Base-by-base conservation (phyloP, 2,329 filamentous ascomycete genomes). In the Fusarium sp. region DNA sequence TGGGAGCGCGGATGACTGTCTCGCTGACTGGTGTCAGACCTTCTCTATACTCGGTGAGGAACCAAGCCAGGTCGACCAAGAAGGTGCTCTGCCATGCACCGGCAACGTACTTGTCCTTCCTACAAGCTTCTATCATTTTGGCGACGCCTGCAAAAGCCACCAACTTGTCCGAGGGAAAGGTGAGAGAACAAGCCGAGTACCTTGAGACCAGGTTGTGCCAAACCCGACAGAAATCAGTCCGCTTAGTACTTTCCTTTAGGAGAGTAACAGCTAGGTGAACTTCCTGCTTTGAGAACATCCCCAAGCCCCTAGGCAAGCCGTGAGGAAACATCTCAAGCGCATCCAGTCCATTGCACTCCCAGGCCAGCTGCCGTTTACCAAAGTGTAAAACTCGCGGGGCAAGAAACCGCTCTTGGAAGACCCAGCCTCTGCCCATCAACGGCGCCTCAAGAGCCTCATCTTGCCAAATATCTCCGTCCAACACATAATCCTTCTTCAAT, bases 331-430 rank as follows among this genome's bases (percentile, higher is more conserved):
- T 66, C 10, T 69, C 67, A 3, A 69, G 62, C 20, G 58, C 63
- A 27, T 38, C 65, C 2, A 38, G 9, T 10, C 27, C 40, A 36
- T 60, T n/a, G 27, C 67, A 69, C 14, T 69, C 67, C 67, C 63
- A 69, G 0, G 51, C 67, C 2, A 69, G n/a, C n/a, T 69, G 67
- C n/a, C 57, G 53, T n/a, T 46, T 24, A 5, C 24, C 61, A 56
- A 71, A 71, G 33, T 71, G 68, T 6, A 71, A 14, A 22, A 65
- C 38, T 36, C 61, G 53, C 1, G 61, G 68, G 5, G 65, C 57
- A 4, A 71, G 61, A n/a, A 68, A 53, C 1, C 61, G 38, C 17
- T 71, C 65, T 33, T 68, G 68, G 51, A 71, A 71, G 4, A 71
- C 68, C 68, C 65, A 71, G 14, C 65, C 65, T 49, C 68, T 40